These are phyloP conservation scores for Pseudogymnoascus sp. DNA, from an alignment of 2,329 filamentous ascomycete species.

Conservation along the genomic window DNA sequence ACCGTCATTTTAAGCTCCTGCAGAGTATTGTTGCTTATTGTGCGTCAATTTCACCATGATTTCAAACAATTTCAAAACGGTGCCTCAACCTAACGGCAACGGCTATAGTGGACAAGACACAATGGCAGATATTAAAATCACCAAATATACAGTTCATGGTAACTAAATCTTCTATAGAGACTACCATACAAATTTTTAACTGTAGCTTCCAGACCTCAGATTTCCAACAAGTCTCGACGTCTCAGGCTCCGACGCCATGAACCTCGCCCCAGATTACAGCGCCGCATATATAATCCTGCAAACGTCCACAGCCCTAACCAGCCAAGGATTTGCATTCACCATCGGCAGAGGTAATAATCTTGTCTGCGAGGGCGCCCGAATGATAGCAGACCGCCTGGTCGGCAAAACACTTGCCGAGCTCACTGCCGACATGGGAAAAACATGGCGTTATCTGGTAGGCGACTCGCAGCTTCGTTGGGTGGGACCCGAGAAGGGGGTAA, in stretches of 20 bases:
- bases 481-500: conserved; percentile 88
- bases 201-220: conserved; percentile 13
- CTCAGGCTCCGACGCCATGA: conserved; percentile 20
- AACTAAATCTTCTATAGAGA: neutral
- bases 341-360: conserved; percentile 89
- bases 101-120: neutral
- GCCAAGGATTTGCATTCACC: conserved; percentile 70
- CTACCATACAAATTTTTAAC: neutral
- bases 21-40: neutral
- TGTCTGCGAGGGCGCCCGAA: conserved; percentile 75
- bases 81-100: neutral
- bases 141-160: neutral
- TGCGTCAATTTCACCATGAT: neutral
- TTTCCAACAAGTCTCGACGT: conserved; percentile 19
- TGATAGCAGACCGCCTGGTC: conserved; percentile 69
- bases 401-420: conserved; percentile 71
- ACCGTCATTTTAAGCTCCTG: neutral
- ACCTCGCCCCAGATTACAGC: conserved; percentile 58
- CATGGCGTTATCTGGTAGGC: conserved; percentile 85
- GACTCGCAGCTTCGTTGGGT: conserved; percentile 92
- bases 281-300: conserved; percentile 80
- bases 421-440: conserved; percentile 74
- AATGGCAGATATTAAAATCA: neutral
- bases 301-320: conserved; percentile 61
- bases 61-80: neutral